A percentile compares a stretch with the other conserved stretches of the same genome.
These are phyloP conservation scores for Sporodiniella umbellata DNA, from an alignment of 371 early-diverging fungal species.

Conservation along the genomic window DNA sequence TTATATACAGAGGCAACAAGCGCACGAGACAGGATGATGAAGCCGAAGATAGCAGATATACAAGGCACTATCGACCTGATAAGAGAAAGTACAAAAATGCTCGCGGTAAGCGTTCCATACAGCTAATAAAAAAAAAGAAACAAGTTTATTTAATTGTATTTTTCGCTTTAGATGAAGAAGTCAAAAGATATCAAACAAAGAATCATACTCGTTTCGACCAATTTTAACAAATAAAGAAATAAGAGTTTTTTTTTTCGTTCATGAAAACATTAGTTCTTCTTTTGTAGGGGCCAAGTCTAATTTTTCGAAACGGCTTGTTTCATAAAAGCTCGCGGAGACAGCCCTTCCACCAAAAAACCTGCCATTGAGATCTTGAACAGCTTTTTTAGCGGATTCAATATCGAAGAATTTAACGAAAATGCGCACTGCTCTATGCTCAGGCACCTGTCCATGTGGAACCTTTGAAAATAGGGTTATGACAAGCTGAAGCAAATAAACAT, in stretches of 20 bases:
- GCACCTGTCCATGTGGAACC: conserved; percentile 49
- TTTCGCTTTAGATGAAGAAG: no score
- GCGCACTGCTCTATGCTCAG: conserved; percentile 62
- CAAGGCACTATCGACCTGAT: no score
- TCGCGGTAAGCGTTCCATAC: no score
- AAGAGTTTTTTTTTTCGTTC: not conserved
- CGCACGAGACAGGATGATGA: no score
- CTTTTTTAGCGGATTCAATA: conserved; percentile 50
- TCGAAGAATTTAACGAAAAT: conserved; percentile 69
- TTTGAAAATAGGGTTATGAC: not conserved
- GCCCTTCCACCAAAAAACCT: conserved; percentile 77
- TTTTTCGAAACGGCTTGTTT: conserved; percentile 47
- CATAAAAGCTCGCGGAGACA: conserved; percentile 60
- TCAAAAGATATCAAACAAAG: no score
- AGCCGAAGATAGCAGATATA: no score
- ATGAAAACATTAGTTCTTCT: conserved; percentile 24
- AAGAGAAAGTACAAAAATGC: no score
- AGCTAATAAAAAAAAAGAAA: no score
- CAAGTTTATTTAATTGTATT: no score
- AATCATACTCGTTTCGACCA: no score
- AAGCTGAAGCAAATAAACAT: not conserved
- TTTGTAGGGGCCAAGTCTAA: conserved; percentile 57
- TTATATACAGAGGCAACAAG: no score
- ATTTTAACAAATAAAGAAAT: no score
- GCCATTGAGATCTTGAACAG: conserved; percentile 62